A percentile compares a stretch with the other conserved stretches of the same genome.
phyloP scores from a whole-genome alignment of 257 asterid genomes.

The Solanum dulcamara region DNA sequence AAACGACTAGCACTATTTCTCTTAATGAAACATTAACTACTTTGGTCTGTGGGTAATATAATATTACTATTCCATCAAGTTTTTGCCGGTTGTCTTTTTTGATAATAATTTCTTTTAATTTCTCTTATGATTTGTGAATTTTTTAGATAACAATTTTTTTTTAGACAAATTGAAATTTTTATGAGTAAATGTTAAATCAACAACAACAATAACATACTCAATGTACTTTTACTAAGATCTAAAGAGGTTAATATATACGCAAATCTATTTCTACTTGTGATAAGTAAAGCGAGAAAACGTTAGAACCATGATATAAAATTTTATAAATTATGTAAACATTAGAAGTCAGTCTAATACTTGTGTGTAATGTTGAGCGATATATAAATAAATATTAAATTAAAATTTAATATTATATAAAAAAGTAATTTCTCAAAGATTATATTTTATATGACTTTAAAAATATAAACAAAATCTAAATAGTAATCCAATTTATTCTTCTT shows the following conservation, averaged over 20 bases:
- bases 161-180: neutral
- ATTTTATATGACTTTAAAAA: neutral
- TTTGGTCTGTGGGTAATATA: neutral
- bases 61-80: neutral
- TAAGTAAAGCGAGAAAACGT: too few species aligned
- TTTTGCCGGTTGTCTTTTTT: neutral
- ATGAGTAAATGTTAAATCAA: neutral
- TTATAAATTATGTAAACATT: too few species aligned
- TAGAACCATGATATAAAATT: accelerated
- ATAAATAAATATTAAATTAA: neutral
- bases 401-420: neutral
- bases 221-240: too few species aligned
- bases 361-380: neutral
- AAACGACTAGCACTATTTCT: neutral
- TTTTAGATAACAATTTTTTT: neutral
- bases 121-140: neutral
- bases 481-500: neutral
- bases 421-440: neutral
- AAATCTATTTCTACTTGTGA: too few species aligned
- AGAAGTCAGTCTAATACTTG: accelerated
- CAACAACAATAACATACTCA: neutral
- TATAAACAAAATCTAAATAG: neutral
- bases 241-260: neutral
- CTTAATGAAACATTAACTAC: neutral
- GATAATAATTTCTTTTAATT: neutral